Evolutionary conservation across 108 stramenopile species (phyloP), one percentile per base, ranked within the genome.

Genomic region (Licmophora abbreviata): DNA sequence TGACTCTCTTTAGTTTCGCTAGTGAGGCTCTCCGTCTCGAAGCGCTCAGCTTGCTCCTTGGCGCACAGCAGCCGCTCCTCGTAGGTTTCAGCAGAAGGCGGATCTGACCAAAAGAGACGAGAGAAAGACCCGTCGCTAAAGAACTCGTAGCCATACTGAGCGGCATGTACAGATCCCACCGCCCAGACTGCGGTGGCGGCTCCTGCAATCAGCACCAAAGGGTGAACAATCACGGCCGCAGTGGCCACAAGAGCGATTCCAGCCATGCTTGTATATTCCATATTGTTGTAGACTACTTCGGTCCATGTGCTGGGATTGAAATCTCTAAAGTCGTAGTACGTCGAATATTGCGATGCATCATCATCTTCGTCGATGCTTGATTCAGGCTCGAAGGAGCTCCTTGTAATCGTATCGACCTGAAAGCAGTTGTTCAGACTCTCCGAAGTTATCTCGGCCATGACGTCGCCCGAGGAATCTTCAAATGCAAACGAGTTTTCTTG

Each of bases 161-260:
- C 63, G 6, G 29, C 35, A 36, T 48, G 30, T 12, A 61, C 57
- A 9, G 59, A 62, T 15, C 44, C 45, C 28, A 63, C n/a, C 4
- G 72, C 54, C 25, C 66, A 51, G 14, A 62, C 29, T 4, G 59
- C 67, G 1, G 73, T 68, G 1, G 64, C 14, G 1, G 63, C 67
- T 3, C 67, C 73, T 1, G 58, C 67, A 0, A 64, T 11, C 28
- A 63, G 64, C 5, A 68, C 14, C 2, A 68, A 2, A 4, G 73
- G 73, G 61, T 74, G 69, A 10, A 63, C 15, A 22, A 59, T 35
- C 17, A 53, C 54, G 20, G 58, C 40, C 2, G 60, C 57, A 3
- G 59, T 48, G 12, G 56, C 56, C 20, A 69, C 40, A 1, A 68
- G 20, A 20, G 38, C 38, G 3, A 20, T 20, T 20, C 18, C 38